Evolutionary conservation across 2,329 filamentous ascomycete species (phyloP), one percentile per base, ranked within the genome.

Genomic region (Fusarium mundagurra): DNA sequence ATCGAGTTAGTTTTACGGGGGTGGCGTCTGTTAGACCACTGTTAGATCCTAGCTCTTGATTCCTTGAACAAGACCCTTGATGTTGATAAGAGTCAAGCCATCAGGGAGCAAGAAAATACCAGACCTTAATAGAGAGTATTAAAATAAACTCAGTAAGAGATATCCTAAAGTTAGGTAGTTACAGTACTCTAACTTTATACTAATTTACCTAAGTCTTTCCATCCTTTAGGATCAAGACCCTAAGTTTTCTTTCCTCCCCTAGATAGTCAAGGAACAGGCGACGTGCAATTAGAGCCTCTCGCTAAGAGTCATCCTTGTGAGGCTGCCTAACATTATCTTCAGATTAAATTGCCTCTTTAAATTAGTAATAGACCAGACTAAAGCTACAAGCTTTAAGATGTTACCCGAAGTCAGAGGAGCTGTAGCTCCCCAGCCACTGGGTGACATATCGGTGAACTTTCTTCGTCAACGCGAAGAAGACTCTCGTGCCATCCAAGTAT

Each of bases 1-100:
- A 54, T 39, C 29, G 41, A 63, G 36, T 48, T 65, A 39, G 60
- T 54, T 47, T 64, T 53, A 65, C 33, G 36, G 65, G 12, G 59
- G 39, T 69, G 53, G 51, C 67, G 65, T 14, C 31, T 18, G n/a
- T 64, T 29, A 59, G 59, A 18, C 34, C 20, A 31, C 27, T 65
- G 18, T 53, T 38, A 47, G 54, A 53, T 27, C 51, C 66, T 38
- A 51, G 51, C 45, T 69, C 66, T 64, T 41, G 20, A 29, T 48
- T 29, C 20, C 45, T 20, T 48, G 44, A 45, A 64, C 18, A 39
- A 64, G 65, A 44, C 51, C 36, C 24, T 43, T 41, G 45, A 41
- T 43, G 41, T 27, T 47, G 64, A 63, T 51, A 39, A 62, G 58
- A 48, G 27, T n/a, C 48, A n/a, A 47, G 43, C 45, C 24, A 29